These are phyloP conservation scores for Podospora australis DNA, from an alignment of 495 filamentous ascomycete genomes.

Conservation along the genomic window DNA sequence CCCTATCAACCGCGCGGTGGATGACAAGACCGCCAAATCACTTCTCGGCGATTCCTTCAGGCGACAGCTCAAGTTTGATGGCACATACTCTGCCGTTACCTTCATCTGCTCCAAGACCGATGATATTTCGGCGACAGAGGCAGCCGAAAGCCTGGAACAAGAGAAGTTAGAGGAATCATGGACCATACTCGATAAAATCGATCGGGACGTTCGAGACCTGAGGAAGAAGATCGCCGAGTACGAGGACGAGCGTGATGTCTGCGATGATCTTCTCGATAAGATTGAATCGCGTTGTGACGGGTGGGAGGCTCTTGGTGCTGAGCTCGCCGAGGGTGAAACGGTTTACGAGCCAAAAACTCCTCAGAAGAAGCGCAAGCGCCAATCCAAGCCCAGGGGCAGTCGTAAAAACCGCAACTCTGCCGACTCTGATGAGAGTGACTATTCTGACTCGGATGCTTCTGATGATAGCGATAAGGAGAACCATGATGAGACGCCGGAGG, in stretches of 20 bases:
- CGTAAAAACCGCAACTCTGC: slow-evolving; percentile 18
- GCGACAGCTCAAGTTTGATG: slow-evolving; percentile 60
- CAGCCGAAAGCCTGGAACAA: slow-evolving; percentile 34
- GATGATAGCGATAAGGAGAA: slow-evolving; percentile 29
- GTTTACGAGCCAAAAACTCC: slow-evolving; percentile 41
- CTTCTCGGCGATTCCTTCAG: slow-evolving; percentile 58
- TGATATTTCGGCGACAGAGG: slow-evolving; percentile 47
- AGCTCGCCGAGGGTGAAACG: slow-evolving; percentile 40
- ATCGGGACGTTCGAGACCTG: slow-evolving; percentile 26
- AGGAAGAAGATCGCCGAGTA: slow-evolving; percentile 35
- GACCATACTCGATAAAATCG: slow-evolving; percentile 10
- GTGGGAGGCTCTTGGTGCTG: slow-evolving; percentile 42
- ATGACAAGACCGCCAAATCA: slow-evolving; percentile 57
- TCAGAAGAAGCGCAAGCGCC: slow-evolving; percentile 29
- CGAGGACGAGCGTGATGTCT: slow-evolving; percentile 22
- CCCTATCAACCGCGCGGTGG: slow-evolving; percentile 58
- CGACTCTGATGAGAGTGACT: slow-evolving; percentile 12
- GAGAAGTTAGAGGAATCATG: slow-evolving; percentile 29
- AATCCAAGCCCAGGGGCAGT: slow-evolving; percentile 8
- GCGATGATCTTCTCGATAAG: slow-evolving; percentile 17
- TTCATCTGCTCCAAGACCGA: slow-evolving; percentile 69
- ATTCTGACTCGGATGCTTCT: slow-evolving; percentile 10
- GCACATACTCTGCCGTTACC: slow-evolving; percentile 48
- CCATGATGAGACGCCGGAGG: slow-evolving; percentile 3
- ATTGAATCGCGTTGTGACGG: slow-evolving; percentile 32